Evolutionary conservation across 2,329 filamentous ascomycete genomes (phyloP), one percentile per base, ranked within the genome.

Genomic region (Aureobasidium leucospermi): DNA sequence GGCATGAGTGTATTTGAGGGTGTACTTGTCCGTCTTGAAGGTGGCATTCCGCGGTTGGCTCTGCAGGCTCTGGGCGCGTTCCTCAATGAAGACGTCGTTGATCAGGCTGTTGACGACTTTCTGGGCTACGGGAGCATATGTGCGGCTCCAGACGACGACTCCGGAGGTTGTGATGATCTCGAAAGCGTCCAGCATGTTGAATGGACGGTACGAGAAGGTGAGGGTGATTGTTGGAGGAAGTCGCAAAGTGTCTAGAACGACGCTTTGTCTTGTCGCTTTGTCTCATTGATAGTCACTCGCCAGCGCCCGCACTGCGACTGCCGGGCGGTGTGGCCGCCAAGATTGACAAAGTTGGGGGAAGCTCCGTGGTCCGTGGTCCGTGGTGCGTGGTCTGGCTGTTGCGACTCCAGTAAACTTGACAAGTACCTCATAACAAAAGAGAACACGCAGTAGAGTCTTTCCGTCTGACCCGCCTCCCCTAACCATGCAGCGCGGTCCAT

Each of bases 101-200:
- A 99, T 96, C 74, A 99, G 87, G 78, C 85, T 88, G 79, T 99
- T 96, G 79, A 99, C 86, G 65, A 96, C 81, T 67, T 88, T 85
- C 45, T 89, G 83, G 71, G 85, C 91, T 70, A 96, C 85, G 2
- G 87, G 82, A 58, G 87, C 85, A 73, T 93, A 96, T 29, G 85
- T 87, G 71, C 89, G 87, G 63, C 93, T 96, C 94, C 94, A 99
- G 59, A 99, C 84, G 60, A 99, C 94, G 63, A 99, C 92, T 60
- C 94, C 94, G 3, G 92, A 96, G 39, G 93, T 96, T 62, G 93
- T 96, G 63, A 99, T 76, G 65, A 99, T 94, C 75, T 99, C 93
- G 73, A 99, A 99, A 15, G 89, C 88, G 78, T 99, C 94, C 76
- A 99, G 78, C 93, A 97, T 97, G 60, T 46, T 42, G 58, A 29